These are phyloP conservation scores for Colletotrichum chrysophilum DNA, from an alignment of 2,329 filamentous ascomycete species.

Conservation along the genomic window DNA sequence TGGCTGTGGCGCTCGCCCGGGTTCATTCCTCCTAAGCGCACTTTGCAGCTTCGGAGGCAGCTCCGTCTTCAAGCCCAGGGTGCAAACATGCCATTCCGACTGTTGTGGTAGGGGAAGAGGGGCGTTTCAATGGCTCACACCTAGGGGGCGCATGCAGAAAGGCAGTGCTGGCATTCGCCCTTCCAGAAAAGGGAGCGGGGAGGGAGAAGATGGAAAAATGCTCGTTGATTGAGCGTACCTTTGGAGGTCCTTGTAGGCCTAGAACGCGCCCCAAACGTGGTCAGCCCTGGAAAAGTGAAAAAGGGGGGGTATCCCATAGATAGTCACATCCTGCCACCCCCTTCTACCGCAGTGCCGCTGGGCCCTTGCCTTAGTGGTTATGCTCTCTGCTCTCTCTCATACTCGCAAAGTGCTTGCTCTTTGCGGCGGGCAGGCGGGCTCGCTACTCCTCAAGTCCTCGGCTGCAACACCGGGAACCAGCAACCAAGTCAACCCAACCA, in stretches of 20 bases:
- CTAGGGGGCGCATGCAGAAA: neutral
- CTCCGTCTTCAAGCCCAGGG: conserved; percentile 7
- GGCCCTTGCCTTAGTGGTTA: neutral
- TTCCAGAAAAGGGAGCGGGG: neutral
- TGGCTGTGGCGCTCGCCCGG: neutral
- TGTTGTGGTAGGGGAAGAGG: conserved; percentile 2
- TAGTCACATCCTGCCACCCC: neutral
- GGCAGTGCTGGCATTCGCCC: neutral
- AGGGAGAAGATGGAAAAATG: neutral
- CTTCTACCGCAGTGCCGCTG: neutral
- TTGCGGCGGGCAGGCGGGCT: neutral
- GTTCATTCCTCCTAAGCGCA: neutral
- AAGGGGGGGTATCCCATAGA: neutral
- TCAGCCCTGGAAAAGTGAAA: conserved; percentile 15
- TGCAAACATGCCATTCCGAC: conserved; percentile 16
- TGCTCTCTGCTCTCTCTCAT: neutral
- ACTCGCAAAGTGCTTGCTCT: neutral
- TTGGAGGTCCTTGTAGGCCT: conserved; percentile 41
- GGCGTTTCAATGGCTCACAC: neutral
- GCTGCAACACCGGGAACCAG: neutral
- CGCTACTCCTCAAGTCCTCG: neutral
- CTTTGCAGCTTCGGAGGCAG: conserved; percentile 13
- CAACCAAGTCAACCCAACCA: neutral
- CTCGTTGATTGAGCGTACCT: conserved; percentile 28
- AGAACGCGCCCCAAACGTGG: conserved; percentile 27